Conservation (phyloP, 805 yeast genomes). For the Saturnispora quitensis region DNA sequence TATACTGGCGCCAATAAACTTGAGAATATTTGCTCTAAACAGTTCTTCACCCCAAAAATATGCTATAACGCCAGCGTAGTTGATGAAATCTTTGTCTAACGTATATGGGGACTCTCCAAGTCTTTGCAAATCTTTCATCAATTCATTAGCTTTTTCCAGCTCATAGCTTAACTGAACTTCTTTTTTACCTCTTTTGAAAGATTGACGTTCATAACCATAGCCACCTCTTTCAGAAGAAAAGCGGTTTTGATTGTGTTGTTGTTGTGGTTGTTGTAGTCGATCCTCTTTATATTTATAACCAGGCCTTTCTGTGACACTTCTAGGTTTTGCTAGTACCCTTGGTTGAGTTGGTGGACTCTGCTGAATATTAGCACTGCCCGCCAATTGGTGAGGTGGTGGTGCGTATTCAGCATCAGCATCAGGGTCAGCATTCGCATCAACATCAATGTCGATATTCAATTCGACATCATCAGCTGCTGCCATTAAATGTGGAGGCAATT, state of each 20-base stretch:
- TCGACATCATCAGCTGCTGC: neutral
- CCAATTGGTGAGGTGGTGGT: conserved; percentile 5
- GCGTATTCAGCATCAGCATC: neutral
- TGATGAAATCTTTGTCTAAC: conserved; percentile 35
- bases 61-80: conserved; percentile 43
- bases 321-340: neutral
- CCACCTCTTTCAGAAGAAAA: neutral
- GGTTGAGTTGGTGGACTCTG: neutral
- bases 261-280: neutral
- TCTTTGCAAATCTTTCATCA: conserved; percentile 35
- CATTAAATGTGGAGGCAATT: conserved; percentile 7
- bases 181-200: conserved; percentile 9
- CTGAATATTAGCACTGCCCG: neutral
- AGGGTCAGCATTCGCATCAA: neutral
- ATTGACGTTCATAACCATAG: neutral
- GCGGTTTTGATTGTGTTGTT: neutral
- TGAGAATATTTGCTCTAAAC: conserved; percentile 49
- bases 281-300: neutral
- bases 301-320: neutral
- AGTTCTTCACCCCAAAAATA: conserved; percentile 43
- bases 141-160: conserved; percentile 34
- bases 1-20: conserved; percentile 58
- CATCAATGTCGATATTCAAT: neutral
- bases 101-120: conserved; percentile 42
- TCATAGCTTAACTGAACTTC: conserved; percentile 9